Base-by-base conservation (phyloP, 371 early-diverging fungal genomes). In the Vairimorpha necatrix region DNA sequence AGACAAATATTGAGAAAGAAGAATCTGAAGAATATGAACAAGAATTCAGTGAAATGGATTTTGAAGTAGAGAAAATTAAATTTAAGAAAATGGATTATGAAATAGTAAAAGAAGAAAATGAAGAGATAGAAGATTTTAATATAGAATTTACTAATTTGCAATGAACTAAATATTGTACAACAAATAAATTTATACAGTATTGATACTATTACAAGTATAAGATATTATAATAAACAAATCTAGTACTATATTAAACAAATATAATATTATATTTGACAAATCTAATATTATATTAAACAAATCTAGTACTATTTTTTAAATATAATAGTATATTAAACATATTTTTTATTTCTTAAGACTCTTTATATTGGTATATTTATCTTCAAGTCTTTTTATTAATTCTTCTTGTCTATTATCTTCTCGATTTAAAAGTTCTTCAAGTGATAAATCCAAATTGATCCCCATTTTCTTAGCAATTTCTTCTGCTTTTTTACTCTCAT, bases 401-500 rank as follows among this genome's bases (percentile, higher is more conserved):
- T 26, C 32, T 22, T 30, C 53, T n/a, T 74, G 69, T 47, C 74
- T 38, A 11, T 54, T n/a, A 24, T 74, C 47, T 69, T 71, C 53
- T 18, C 60, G 39, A 33, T 58, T 58, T 34, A 69, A 38, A 2
- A 69, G 2, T 0, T 69, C 69, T 22, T 69, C 69, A 18, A 69
- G 14, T 14, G 69, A 58, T 1, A 26, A 36, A 38, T 48, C 47
- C 14, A 67, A 46, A 54, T 69, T 36, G 50, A 66, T 62, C 30
- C 72, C 76, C 54, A 80, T 33, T 32, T 72, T 67, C 34, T 73
- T 63, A 28, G 80, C 76, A 13, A 80, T 67, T 32, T 63, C 36
- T 58, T 69, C 76, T n/a, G 80, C 76, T 56, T 54, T 71, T 36
- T 56, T 65, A n/a, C 28, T 65, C 56, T 77, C 81, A 32, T 67